Evolutionary conservation across 495 filamentous ascomycete genomes (phyloP), one percentile per base, ranked within the genome.

Genomic region (Daldinia vernicosa): DNA sequence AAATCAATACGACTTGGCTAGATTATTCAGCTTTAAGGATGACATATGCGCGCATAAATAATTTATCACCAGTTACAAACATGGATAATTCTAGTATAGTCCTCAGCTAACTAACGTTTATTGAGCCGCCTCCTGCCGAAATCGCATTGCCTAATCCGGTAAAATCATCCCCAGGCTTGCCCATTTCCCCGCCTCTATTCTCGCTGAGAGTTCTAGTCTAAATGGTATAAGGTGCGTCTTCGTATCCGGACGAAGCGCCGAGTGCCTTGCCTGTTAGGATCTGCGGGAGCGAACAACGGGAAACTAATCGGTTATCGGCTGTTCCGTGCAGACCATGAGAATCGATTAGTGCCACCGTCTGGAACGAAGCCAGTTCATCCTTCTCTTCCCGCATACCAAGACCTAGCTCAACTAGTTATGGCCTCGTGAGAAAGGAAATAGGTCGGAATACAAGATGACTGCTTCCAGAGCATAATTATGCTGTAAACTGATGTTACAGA

Each of bases 131-230:
- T 68, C 64, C 45, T 61, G 64, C 64, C 54, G 30, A 65, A 47
- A 22, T 64, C 43, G 43, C 43, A 6, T 24, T 52, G 64, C 63
- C 37, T 56, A 60, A 60, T 52, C 57, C 26, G 60, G 61, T 69
- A n/a, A n/a, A n/a, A 66, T 66, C 70, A 66, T 62, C 66, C 70
- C 70, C 66, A 63, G 58, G 56, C 40, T 22, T 66, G 66, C 62
- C 24, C 5, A 17, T 62, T 43, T 24, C 39, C 51, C 58, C 60
- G 39, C 22, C 65, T 68, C 60, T 72, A 69, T 73, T 27, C 66
- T 69, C 70, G 57, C 66, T 66, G 70, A 63, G 70, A 73, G 70
- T 39, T 66, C 62, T 62, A 62, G 14, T 73, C 70, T 73, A 66
- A 14, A 52, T 53, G 7, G 22, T 63, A 30, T 66, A 63, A 53